A percentile compares a stretch with the other conserved stretches of the same genome.
Conservation (phyloP, 2,329 filamentous ascomycete species). For the Fusarium nanum region DNA sequence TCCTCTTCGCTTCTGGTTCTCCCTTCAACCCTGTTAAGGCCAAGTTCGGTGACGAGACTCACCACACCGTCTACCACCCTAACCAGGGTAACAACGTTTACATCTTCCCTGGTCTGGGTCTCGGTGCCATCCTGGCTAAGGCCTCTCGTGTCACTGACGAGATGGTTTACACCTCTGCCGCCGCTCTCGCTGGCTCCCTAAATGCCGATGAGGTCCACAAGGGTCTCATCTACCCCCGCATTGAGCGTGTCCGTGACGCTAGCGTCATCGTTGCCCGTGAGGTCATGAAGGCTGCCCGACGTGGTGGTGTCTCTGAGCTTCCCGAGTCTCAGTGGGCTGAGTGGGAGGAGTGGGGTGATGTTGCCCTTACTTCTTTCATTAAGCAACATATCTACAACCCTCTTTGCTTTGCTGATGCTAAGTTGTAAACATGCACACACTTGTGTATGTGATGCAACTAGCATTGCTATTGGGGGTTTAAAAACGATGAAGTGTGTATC, state of each 20-base stretch:
- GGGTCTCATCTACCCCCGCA: conserved; percentile 89
- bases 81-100: conserved; percentile 91
- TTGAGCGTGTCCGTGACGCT: conserved; percentile 91
- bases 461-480: conserved; percentile 4
- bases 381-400: conserved; percentile 71
- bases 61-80: conserved; percentile 75
- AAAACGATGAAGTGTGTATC: conserved; percentile 15
- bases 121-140: conserved; percentile 93
- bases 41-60: conserved; percentile 66
- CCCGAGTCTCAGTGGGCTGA: conserved; percentile 76
- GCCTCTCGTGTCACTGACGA: conserved; percentile 86
- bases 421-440: conserved; percentile 47
- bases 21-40: conserved; percentile 82
- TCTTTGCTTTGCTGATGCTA: conserved; percentile 54
- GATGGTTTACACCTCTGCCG: conserved; percentile 97
- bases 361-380: conserved; percentile 70
- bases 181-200: conserved; percentile 81
- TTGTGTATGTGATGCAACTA: conserved; percentile 26
- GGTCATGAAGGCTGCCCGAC: conserved; percentile 91
- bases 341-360: conserved; percentile 78
- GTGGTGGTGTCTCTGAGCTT: conserved; percentile 79
- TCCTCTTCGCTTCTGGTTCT: conserved; percentile 93
- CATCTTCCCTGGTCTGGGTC: conserved; percentile 95
- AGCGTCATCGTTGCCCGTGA: conserved; percentile 87
- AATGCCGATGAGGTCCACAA: conserved; percentile 83